Evolutionary conservation across 495 filamentous ascomycete species (phyloP).

Genomic region (Talaromyces ruber): DNA sequence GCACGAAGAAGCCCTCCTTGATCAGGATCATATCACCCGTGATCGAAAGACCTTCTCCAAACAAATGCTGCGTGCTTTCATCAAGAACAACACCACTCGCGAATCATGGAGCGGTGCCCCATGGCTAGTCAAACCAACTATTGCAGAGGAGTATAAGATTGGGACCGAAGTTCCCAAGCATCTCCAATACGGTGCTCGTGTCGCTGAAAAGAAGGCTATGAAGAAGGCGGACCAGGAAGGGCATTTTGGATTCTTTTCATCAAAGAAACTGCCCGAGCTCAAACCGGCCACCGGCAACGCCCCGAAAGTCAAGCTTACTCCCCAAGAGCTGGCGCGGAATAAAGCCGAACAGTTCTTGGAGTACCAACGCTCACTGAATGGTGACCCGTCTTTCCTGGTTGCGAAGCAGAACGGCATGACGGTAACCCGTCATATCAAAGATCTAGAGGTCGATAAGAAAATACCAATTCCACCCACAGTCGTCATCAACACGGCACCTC

Average conservation of each 20-base stretch:
- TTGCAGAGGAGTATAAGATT: conserved; percentile 79
- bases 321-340: conserved; percentile 35
- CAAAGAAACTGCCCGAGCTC: conserved; percentile 59
- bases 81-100: conserved; percentile 85
- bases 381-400: conserved; percentile 37
- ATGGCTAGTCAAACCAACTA: conserved; percentile 84
- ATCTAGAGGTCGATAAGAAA: conserved; percentile 33
- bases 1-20: conserved; percentile 67
- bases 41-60: conserved; percentile 95
- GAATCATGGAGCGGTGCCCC: conserved; percentile 93
- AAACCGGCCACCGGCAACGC: conserved; percentile 69
- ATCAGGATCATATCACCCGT: conserved; percentile 73
- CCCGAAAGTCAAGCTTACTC: conserved; percentile 53
- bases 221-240: conserved; percentile 56
- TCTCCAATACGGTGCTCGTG: conserved; percentile 69
- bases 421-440: conserved; percentile 24
- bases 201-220: conserved; percentile 67
- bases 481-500: conserved; percentile 26
- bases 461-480: conserved; percentile 17
- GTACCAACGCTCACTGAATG: conserved; percentile 44
- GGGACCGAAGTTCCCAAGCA: conserved; percentile 75
- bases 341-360: conserved; percentile 42
- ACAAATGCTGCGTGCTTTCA: conserved; percentile 83
- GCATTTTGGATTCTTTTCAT: conserved; percentile 44
- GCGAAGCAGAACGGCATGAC: conserved; percentile 18